These are phyloP conservation scores for Boeremia exigua DNA, from an alignment of 2,329 filamentous ascomycete genomes.

Conservation along the genomic window DNA sequence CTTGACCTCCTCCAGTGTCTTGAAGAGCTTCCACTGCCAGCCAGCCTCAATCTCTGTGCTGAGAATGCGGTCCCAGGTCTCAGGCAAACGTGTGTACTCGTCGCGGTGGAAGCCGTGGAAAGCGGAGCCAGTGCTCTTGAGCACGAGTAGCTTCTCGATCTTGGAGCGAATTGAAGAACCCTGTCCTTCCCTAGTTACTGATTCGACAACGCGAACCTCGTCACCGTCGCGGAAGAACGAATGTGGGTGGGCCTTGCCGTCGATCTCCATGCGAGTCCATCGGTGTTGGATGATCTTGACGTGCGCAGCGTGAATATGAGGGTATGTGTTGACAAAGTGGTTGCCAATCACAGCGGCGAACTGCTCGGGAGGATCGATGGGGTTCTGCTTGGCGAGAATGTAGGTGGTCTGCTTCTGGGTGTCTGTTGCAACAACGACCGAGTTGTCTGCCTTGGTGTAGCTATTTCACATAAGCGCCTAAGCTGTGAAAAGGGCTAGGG, in stretches of 20 bases:
- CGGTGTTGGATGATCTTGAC: slow-evolving; percentile 83
- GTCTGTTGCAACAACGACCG: slow-evolving; percentile 92
- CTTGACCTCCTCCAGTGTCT: slow-evolving; percentile 70
- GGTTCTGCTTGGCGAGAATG: slow-evolving; percentile 92
- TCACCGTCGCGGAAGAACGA: slow-evolving; percentile 90
- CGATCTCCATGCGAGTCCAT: slow-evolving; percentile 87
- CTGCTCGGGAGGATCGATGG: slow-evolving; percentile 90
- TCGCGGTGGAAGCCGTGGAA: slow-evolving; percentile 95
- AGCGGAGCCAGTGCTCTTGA: slow-evolving; percentile 95
- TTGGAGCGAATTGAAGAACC: slow-evolving; percentile 79
- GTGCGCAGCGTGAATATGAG: slow-evolving; percentile 85
- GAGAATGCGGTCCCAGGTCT: slow-evolving; percentile 94
- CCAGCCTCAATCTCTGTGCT: slow-evolving; percentile 88
- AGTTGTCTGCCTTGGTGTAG: slow-evolving; percentile 94
- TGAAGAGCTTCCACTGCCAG: slow-evolving; percentile 84
- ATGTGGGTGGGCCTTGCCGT: slow-evolving; percentile 91
- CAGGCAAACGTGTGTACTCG: slow-evolving; percentile 87
- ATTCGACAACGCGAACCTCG: slow-evolving; percentile 85
- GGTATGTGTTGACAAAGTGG: slow-evolving; percentile 88
- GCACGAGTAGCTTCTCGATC: slow-evolving; percentile 81
- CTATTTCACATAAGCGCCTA: slow-evolving; percentile 53
- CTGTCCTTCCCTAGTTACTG: slow-evolving; percentile 67
- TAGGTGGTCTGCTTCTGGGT: slow-evolving; percentile 94
- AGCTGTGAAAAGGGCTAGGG: neutral
- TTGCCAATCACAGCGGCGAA: slow-evolving; percentile 83